Base-by-base conservation (phyloP, 2,329 filamentous ascomycete genomes). In the Ophiostoma sp. region DNA sequence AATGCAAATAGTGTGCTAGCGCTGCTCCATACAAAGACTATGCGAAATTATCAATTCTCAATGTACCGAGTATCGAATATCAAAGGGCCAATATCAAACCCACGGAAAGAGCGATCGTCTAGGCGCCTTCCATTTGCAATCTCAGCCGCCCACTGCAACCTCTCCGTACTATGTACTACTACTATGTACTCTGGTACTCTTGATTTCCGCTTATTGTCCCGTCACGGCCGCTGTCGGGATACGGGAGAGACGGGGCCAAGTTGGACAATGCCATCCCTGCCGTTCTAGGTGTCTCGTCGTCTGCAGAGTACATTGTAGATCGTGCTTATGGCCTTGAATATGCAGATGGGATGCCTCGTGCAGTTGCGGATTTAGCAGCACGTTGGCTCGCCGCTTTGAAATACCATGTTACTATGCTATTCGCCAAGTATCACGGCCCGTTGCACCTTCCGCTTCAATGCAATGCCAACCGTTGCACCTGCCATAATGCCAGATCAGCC, bases 211-310 rank as follows among this genome's bases (percentile, higher is more conserved):
- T 57, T 57, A 15, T 27, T 17, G 52, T 60, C 15, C 27, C 57
- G 57, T 60, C 57, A 60, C 57, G 57, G 52, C 27, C 27, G 57
- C 27, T n/a, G 57, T 60, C 57, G 57, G 57, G 23, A 33, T 60
- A 60, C 27, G 57, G 52, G 52, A 57, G n/a, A 23, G n/a, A 57
- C 52, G 3, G 52, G 52, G 52, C 8, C 10, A 57, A 8, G 8
- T n/a, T 48, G 17, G 44, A 48, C 20, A 48, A 48, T 48, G 44
- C 44, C 17, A 48, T 48, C 44, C 44, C 44, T 48, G 44, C n/a
- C 20, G 20, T 20, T 44, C 41, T 17, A 15, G 13, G 6, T 11
- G 36, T 39, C 36, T 39, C 10, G 36, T 44, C 13, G 15, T 44
- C 41, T 31, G 27, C 27, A 31, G 27, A 31, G 27, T 31, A 31